These are phyloP conservation scores for Fragaria ananassa DNA, from an alignment of 306 rosid species.

Conservation along the genomic window DNA sequence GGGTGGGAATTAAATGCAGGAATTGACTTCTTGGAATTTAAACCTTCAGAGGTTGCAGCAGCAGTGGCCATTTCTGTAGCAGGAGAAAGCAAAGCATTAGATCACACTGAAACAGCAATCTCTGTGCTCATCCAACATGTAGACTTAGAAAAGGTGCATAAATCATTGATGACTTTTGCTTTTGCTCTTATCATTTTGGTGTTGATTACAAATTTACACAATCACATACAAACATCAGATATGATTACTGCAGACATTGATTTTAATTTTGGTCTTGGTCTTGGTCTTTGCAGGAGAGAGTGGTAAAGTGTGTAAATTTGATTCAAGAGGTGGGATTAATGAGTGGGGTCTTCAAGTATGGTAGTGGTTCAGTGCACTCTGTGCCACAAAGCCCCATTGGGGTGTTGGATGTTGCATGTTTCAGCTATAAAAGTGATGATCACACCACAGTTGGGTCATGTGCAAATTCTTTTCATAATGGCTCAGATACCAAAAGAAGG, in stretches of 20 bases:
- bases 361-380: slow-evolving; percentile 38
- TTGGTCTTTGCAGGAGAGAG: slow-evolving; percentile 60
- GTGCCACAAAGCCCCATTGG: slow-evolving; percentile 81
- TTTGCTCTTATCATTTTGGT: slow-evolving; percentile 20
- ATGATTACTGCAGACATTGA: slow-evolving; percentile 4
- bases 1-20: slow-evolving; percentile 72
- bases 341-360: slow-evolving; percentile 27
- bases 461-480: slow-evolving; percentile 53
- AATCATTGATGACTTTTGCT: slow-evolving; percentile 24
- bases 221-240: slow-evolving; percentile 8
- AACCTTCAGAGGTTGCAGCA: slow-evolving; percentile 88
- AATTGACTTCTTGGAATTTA: slow-evolving; percentile 90
- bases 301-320: slow-evolving; percentile 55
- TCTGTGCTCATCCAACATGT: slow-evolving; percentile 57
- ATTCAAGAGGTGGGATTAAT: slow-evolving; percentile 36
- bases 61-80: slow-evolving; percentile 73
- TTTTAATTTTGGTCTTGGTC: neutral
- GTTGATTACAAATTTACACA: slow-evolving; percentile 17
- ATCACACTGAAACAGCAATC: slow-evolving; percentile 44
- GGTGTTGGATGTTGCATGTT: slow-evolving; percentile 70
- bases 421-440: slow-evolving; percentile 79
- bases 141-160: slow-evolving; percentile 51
- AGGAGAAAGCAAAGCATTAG: slow-evolving; percentile 52
- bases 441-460: slow-evolving; percentile 57
- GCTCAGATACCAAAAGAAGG: slow-evolving; percentile 76